Evolutionary conservation across 225 moss, liverwort and hornwort genomes (phyloP), one percentile per base, ranked within the genome.

Genomic region (Lunularia cruciata): DNA sequence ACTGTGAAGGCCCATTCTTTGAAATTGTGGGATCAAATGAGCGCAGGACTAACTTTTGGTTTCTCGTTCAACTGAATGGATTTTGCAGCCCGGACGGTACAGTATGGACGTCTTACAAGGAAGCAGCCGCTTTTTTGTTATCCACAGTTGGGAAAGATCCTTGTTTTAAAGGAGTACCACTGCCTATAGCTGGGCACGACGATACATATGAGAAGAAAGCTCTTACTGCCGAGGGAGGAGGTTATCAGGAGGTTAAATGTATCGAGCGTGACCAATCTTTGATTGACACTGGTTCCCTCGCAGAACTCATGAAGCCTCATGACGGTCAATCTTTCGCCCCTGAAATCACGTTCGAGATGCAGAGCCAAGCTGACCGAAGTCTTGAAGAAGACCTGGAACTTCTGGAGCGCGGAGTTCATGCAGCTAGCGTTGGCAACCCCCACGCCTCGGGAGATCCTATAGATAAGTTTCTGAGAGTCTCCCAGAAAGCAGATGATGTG

Each of bases 21-120:
- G n/a, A 13, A 26, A 40, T 37, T 5, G n/a, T n/a, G 4, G 20
- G 3, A 35, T 25, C 26, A 35, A 39, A 39, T 40, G 35, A 36
- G 35, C 60, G 8, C 61, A 61, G 39, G 25, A 61, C 61, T 61
- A 22, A 40, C 23, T 19, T 25, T 14, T 61, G 23, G 10, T 11
- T 23, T 61, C 26, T 35, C 8, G n/a, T 6, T 26, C 49, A 63
- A 37, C 47, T 85, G 73, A 26, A 69, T 75, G 76, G 31, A 30
- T 49, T 56, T 54, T 86, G 83, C 66, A 86, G 86, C 61, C 81
- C 86, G 39, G 78, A 81, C 47, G 83, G 83, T 49, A 77, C 55
- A 15, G 53, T 72, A 10, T 81, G 75, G 75, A 65, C 75, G 31
- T 83, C 86, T 4, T 86, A 78, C 67, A 81, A 72, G 68, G 86